phyloP scores from a whole-genome alignment of 2,329 filamentous ascomycete genomes.

The Calonectria pauciramosa region DNA sequence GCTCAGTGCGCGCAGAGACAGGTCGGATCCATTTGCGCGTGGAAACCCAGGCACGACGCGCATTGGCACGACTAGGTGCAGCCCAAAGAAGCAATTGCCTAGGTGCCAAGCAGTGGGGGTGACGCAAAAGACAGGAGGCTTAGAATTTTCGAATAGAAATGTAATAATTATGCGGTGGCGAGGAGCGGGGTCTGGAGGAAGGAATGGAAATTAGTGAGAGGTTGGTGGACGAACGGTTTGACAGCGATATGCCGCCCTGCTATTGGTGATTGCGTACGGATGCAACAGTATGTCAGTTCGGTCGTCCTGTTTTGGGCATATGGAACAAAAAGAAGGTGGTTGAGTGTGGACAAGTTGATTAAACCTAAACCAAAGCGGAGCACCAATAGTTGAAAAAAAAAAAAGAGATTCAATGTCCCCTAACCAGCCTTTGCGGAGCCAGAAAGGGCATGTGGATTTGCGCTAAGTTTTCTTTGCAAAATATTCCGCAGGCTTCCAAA shows the following conservation, averaged over 20 bases:
- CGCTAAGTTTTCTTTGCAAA: background rate
- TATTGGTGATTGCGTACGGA: background rate
- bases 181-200: slow-evolving; percentile 8
- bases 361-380: slow-evolving; percentile 10
- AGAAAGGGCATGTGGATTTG: slow-evolving; percentile 15
- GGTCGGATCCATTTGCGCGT: slow-evolving; percentile 14
- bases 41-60: background rate
- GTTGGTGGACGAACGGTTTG: slow-evolving; percentile 17
- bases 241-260: slow-evolving; percentile 10
- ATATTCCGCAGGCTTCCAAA: slow-evolving; percentile 2
- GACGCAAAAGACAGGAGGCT: slow-evolving; percentile 1
- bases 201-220: slow-evolving; percentile 16
- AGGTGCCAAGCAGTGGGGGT: background rate
- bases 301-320: background rate
- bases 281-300: background rate
- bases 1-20: background rate
- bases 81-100: slow-evolving; percentile 2
- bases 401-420: background rate
- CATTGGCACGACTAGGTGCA: slow-evolving; percentile 17
- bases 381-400: background rate
- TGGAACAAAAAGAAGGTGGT: slow-evolving; percentile 21
- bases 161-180: slow-evolving; percentile 16
- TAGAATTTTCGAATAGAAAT: slow-evolving; percentile 12
- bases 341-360: slow-evolving; percentile 12
- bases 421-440: background rate